phyloP scores from a whole-genome alignment of 2,329 filamentous ascomycete genomes.

The Emergomyces orientalis region DNA sequence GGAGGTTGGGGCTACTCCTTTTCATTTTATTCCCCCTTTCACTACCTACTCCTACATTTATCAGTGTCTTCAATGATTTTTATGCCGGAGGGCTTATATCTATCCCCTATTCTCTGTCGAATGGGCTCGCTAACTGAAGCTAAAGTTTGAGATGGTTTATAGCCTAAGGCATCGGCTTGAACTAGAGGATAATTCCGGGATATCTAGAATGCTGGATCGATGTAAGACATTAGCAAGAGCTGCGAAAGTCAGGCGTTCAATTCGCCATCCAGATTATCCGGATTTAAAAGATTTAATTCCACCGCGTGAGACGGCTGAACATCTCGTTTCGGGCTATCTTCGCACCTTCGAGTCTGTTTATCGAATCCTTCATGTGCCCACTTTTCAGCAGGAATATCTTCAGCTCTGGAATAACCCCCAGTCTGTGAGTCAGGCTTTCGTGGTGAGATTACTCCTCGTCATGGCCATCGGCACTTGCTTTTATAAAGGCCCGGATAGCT shows the following conservation, averaged over 20 bases:
- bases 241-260: conserved; percentile 40
- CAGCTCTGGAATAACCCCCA: conserved; percentile 42
- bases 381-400: conserved; percentile 49
- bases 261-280: background rate
- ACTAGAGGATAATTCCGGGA: conserved; percentile 27
- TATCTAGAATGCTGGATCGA: conserved; percentile 31
- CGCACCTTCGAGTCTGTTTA: conserved; percentile 48
- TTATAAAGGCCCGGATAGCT: conserved; percentile 22
- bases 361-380: conserved; percentile 50
- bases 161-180: conserved; percentile 19
- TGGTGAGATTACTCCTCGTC: conserved; percentile 35
- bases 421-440: conserved; percentile 38
- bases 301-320: conserved; percentile 37
- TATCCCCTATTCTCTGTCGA: background rate
- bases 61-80: background rate
- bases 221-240: conserved; percentile 44
- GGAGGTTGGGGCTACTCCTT: background rate
- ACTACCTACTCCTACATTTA: background rate
- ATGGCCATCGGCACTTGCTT: conserved; percentile 39
- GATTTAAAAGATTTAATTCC: conserved; percentile 37
- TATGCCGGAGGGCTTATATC: background rate
- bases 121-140: background rate
- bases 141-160: conserved; percentile 4
- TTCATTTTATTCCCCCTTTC: background rate
- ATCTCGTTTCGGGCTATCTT: conserved; percentile 46